Percentiles rank a stretch among this genome's conserved stretches.
Conservation (phyloP, 345 rosid species). For the Angophora floribunda region DNA sequence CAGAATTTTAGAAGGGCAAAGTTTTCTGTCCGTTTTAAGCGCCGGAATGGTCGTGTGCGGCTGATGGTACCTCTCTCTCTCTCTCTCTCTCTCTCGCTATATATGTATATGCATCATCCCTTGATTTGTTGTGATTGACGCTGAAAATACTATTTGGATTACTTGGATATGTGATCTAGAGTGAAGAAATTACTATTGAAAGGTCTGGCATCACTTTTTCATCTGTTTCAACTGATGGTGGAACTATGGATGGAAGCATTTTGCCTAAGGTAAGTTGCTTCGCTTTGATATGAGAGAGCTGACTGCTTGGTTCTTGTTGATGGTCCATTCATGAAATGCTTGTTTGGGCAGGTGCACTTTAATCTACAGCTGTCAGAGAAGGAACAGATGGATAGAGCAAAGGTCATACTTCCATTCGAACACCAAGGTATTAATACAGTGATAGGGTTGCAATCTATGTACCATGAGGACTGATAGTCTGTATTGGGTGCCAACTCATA, state of each 20-base stretch:
- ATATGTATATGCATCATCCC: neutral
- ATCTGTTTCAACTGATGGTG: constrained; percentile 40
- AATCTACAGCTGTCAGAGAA: constrained; percentile 70
- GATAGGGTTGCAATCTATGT: neutral
- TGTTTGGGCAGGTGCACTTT: constrained; percentile 65
- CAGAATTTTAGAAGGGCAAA: constrained; percentile 47
- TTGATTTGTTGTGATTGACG: neutral
- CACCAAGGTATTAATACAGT: constrained; percentile 57
- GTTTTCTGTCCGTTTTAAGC: constrained; percentile 64
- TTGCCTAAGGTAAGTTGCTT: constrained; percentile 61
- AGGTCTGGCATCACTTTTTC: constrained; percentile 50
- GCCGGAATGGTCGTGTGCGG: constrained; percentile 81
- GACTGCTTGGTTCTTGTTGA: neutral
- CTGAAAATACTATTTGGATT: neutral
- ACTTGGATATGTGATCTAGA: constrained; percentile 22
- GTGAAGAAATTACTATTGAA: constrained; percentile 53
- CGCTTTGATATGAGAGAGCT: neutral
- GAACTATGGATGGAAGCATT: constrained; percentile 34
- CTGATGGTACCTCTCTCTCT: constrained; percentile 37
- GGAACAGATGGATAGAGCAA: constrained; percentile 68
- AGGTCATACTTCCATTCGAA: constrained; percentile 91
- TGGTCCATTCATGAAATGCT: constrained; percentile 1
- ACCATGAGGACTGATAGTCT: neutral
- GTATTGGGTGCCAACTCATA: neutral
- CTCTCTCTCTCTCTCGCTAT: neutral